These are phyloP conservation scores for Capronia coronata DNA, from an alignment of 2,329 filamentous ascomycete genomes.

Conservation along the genomic window DNA sequence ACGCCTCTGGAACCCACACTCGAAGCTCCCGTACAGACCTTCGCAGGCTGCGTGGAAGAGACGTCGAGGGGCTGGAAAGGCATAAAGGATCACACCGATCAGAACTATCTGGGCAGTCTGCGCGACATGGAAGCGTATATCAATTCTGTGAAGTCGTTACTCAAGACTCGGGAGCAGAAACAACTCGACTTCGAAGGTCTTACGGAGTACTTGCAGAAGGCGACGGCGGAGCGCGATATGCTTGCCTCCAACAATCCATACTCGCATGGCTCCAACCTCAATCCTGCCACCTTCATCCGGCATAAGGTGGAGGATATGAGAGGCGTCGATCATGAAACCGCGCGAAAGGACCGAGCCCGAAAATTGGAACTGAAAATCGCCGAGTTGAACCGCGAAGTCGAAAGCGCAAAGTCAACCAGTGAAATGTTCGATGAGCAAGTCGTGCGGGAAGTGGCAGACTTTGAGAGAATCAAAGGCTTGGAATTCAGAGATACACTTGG, in stretches of 20 bases:
- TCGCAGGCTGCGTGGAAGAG: conserved; percentile 78
- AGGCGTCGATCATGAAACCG: conserved; percentile 92
- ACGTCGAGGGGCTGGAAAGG: conserved; percentile 68
- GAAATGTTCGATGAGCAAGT: conserved; percentile 97
- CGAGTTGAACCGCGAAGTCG: conserved; percentile 81
- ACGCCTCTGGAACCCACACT: conserved; percentile 83
- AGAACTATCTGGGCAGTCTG: conserved; percentile 87
- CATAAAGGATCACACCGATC: conserved; percentile 88
- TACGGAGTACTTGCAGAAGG: conserved; percentile 91
- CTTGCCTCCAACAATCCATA: conserved; percentile 61
- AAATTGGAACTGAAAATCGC: conserved; percentile 91
- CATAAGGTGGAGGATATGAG: conserved; percentile 95
- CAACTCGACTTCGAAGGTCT: conserved; percentile 96
- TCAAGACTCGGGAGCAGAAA: conserved; percentile 93
- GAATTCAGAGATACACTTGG: conserved; percentile 88
- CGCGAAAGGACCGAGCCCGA: conserved; percentile 74
- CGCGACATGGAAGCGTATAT: conserved; percentile 96
- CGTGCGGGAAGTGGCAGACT: conserved; percentile 83
- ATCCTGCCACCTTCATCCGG: conserved; percentile 78
- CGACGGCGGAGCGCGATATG: conserved; percentile 75
- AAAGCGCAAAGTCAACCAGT: conserved; percentile 75
- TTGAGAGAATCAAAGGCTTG: conserved; percentile 90
- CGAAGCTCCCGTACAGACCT: conserved; percentile 72
- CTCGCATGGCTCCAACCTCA: conserved; percentile 51
- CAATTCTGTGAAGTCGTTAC: conserved; percentile 72